These are phyloP conservation scores for Capsella bursapastoris DNA, from an alignment of 345 rosid species.

Conservation along the genomic window DNA sequence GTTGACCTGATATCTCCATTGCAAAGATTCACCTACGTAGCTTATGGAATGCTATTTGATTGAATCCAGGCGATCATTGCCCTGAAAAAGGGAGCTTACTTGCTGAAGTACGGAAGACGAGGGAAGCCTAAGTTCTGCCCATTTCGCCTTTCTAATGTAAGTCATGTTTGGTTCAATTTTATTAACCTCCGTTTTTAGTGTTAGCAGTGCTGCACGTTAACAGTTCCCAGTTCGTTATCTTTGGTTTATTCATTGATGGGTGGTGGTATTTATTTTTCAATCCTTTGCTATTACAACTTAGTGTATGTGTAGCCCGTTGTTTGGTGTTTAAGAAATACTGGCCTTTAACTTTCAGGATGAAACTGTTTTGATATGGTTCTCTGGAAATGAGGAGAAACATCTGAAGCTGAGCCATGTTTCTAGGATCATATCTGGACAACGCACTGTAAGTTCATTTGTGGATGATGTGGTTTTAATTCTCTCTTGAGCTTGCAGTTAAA, in stretches of 20 bases:
- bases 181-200: not conserved
- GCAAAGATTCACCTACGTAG: constrained; percentile 9
- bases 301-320: not conserved
- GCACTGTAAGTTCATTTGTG: constrained; percentile 74
- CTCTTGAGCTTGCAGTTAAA: constrained; percentile 1
- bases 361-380: constrained; percentile 94
- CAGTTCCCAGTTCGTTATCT: not conserved
- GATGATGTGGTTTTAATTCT: constrained; percentile 30
- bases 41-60: constrained; percentile 40
- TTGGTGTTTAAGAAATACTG: constrained; percentile 14
- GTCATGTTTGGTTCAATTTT: constrained; percentile 32
- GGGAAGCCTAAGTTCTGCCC: constrained; percentile 99
- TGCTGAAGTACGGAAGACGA: constrained; percentile 97
- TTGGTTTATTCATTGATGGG: not conserved
- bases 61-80: constrained; percentile 91
- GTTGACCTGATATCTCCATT: not conserved
- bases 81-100: constrained; percentile 89
- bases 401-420: constrained; percentile 86
- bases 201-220: constrained; percentile 1
- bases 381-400: constrained; percentile 92
- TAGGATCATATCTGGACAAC: constrained; percentile 92
- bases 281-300: not conserved
- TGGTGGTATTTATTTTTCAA: constrained; percentile 1
- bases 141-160: constrained; percentile 96
- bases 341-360: constrained; percentile 73